Percentiles rank a stretch among this genome's conserved stretches.
phyloP scores from a whole-genome alignment of 768 basidiomycete genomes.

The Postia placenta region DNA sequence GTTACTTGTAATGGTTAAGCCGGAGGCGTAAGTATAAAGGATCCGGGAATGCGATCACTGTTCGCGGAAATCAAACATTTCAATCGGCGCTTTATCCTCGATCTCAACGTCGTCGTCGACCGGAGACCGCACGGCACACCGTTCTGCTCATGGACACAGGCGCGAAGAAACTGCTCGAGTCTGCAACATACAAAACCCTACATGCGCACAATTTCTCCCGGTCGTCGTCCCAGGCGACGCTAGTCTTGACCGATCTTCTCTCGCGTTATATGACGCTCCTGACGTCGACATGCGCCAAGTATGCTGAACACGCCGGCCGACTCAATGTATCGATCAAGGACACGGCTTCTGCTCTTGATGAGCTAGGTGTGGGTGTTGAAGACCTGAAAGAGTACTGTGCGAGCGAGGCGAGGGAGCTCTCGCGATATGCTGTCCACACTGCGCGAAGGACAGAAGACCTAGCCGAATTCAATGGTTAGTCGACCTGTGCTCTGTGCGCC shows the following conservation, averaged over 20 bases:
- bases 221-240: conserved; percentile 65
- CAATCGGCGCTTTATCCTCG: conserved; percentile 1
- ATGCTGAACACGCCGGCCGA: conserved; percentile 73
- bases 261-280: conserved; percentile 67
- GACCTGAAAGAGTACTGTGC: conserved; percentile 63
- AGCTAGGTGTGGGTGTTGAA: conserved; percentile 64
- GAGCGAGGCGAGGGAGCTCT: conserved; percentile 65
- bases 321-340: conserved; percentile 51
- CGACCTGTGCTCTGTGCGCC: conserved; percentile 17
- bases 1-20: neutral
- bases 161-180: conserved; percentile 58
- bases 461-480: conserved; percentile 65
- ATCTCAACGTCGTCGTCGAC: neutral
- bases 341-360: conserved; percentile 60
- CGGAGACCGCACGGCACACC: neutral
- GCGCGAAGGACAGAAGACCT: conserved; percentile 66
- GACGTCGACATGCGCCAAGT: conserved; percentile 60
- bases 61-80: neutral
- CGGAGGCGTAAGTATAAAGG: neutral
- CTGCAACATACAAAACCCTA: conserved; percentile 60
- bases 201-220: conserved; percentile 76
- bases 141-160: conserved; percentile 41
- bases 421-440: conserved; percentile 60
- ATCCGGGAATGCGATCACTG: neutral
- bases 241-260: conserved; percentile 69